These are phyloP conservation scores for Xylaria cubensis DNA, from an alignment of 495 filamentous ascomycete species.

Conservation along the genomic window DNA sequence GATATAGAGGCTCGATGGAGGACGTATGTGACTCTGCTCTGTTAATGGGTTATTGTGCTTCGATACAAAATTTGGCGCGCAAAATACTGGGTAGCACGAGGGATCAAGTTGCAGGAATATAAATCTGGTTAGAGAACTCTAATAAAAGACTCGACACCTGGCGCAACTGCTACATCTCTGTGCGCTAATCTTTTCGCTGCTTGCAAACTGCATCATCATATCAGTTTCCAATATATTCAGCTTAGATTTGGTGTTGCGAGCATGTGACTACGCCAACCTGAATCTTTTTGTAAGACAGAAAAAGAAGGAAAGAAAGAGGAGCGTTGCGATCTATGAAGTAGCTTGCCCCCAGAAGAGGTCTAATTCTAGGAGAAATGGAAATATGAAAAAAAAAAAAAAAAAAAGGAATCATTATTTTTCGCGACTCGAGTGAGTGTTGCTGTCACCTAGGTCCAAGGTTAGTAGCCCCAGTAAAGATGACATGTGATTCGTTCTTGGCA, in stretches of 20 bases:
- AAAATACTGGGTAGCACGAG: background rate
- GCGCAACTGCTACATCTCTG: background rate
- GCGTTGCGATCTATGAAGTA: no score
- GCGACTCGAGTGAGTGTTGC: no score
- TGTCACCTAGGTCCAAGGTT: no score
- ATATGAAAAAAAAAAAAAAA: no score
- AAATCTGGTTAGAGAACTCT: background rate
- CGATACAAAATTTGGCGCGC: background rate
- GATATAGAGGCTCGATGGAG: background rate
- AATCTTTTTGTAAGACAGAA: no score
- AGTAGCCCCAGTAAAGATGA: no score
- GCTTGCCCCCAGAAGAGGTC: no score
- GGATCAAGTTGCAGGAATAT: background rate
- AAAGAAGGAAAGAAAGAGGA: no score
- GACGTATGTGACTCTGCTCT: background rate
- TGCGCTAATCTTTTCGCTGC: background rate
- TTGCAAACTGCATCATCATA: background rate
- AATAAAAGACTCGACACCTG: background rate
- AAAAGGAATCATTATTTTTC: no score
- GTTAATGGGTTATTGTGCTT: background rate
- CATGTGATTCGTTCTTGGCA: slow-evolving; percentile 1
- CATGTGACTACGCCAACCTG: background rate
- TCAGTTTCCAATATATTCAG: background rate
- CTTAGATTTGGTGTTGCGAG: background rate
- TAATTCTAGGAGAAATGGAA: background rate